Conservation (phyloP, 1,284 basidiomycete genomes). For the Xerocomus minutiporus region DNA sequence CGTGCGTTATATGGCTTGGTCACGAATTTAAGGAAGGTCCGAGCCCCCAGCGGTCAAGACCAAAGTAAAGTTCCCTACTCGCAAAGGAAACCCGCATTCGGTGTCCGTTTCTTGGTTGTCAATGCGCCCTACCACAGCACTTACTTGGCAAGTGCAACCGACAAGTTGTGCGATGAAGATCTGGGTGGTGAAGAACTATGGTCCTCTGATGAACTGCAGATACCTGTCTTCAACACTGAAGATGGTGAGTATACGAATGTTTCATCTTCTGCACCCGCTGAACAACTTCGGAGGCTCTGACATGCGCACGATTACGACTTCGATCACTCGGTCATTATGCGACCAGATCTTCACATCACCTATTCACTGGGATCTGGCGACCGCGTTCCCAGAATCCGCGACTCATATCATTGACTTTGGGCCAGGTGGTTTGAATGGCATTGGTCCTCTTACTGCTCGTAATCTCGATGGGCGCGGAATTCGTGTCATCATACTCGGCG, state of each 20-base stretch:
- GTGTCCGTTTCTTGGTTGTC: constrained; percentile 89
- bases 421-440: constrained; percentile 89
- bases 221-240: constrained; percentile 91
- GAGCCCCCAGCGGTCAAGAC: constrained; percentile 82
- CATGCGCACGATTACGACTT: constrained; percentile 60
- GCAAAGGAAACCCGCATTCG: constrained; percentile 93
- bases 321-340: constrained; percentile 78
- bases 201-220: constrained; percentile 68
- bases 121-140: constrained; percentile 93
- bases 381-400: constrained; percentile 81
- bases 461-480: constrained; percentile 93
- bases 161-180: constrained; percentile 74
- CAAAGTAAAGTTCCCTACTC: constrained; percentile 94
- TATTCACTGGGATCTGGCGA: constrained; percentile 91
- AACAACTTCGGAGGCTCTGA: constrained; percentile 62
- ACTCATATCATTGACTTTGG: constrained; percentile 97
- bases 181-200: constrained; percentile 78
- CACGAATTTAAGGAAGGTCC: constrained; percentile 83
- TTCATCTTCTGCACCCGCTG: constrained; percentile 13
- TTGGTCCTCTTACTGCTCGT: constrained; percentile 85
- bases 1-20: constrained; percentile 93
- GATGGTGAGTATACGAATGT: constrained; percentile 54
- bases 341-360: constrained; percentile 91
- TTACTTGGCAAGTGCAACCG: constrained; percentile 76
- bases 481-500: constrained; percentile 81